Evolutionary conservation across 495 filamentous ascomycete genomes (phyloP).

Genomic region (Penicillium subrubescens): DNA sequence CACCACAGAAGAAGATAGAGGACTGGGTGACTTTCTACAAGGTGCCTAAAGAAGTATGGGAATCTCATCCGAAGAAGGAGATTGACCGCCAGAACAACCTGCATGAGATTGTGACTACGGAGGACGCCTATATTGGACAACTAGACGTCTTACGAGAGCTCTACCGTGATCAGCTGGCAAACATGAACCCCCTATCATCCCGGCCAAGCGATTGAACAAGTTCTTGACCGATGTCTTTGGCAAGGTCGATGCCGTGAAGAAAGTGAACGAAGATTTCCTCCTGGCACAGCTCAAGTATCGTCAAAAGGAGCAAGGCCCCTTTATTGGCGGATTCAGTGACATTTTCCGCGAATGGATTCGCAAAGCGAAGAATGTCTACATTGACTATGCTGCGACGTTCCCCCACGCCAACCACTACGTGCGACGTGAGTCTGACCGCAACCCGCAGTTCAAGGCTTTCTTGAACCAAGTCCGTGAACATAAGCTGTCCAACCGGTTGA

Average conservation of each 20-base stretch:
- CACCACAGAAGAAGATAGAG: slow-evolving; percentile 66
- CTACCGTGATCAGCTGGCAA: slow-evolving; percentile 80
- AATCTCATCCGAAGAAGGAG: slow-evolving; percentile 77
- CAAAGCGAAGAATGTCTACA: slow-evolving; percentile 84
- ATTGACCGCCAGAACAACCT: slow-evolving; percentile 90
- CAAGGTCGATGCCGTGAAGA: slow-evolving; percentile 83
- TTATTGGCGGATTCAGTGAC: slow-evolving; percentile 91
- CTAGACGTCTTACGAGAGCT: slow-evolving; percentile 80
- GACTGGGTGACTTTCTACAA: slow-evolving; percentile 95
- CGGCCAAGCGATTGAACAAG: slow-evolving; percentile 67
- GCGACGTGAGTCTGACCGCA: slow-evolving; percentile 80
- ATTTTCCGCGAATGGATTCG: slow-evolving; percentile 99
- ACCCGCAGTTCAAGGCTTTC: slow-evolving; percentile 84
- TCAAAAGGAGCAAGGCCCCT: slow-evolving; percentile 95
- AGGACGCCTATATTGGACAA: slow-evolving; percentile 87
- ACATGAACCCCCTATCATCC: slow-evolving; percentile 80
- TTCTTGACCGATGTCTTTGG: slow-evolving; percentile 90
- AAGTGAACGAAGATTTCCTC: slow-evolving; percentile 92
- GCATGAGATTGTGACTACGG: slow-evolving; percentile 93
- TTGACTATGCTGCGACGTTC: slow-evolving; percentile 88
- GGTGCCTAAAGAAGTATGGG: slow-evolving; percentile 72
- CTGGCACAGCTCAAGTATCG: slow-evolving; percentile 95
- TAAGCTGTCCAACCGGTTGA: slow-evolving; percentile 79
- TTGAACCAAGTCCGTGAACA: slow-evolving; percentile 76
- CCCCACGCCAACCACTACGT: slow-evolving; percentile 82